Evolutionary conservation across 352 stramenopile genomes (phyloP).

Genomic region (Globisporangium uncinulatum): DNA sequence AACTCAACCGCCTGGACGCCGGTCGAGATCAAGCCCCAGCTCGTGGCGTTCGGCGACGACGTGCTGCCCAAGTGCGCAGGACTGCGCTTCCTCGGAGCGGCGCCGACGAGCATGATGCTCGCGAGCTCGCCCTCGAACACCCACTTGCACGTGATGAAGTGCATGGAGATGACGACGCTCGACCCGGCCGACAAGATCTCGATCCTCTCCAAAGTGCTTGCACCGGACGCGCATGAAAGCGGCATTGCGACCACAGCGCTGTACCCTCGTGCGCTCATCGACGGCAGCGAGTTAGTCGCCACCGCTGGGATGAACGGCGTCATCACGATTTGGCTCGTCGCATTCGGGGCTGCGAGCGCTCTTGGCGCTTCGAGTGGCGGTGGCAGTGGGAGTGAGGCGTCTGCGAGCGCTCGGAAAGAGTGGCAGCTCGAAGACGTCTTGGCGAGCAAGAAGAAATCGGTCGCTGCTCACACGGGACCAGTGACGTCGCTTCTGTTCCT

Average conservation of each 20-base stretch:
- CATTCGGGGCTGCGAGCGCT: constrained; percentile 19
- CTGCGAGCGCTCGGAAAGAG: constrained; percentile 4
- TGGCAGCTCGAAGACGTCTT: constrained; percentile 58
- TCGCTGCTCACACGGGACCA: constrained; percentile 42
- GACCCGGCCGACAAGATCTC: constrained; percentile 43
- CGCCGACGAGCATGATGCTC: constrained; percentile 48
- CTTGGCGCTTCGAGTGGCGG: constrained; percentile 1
- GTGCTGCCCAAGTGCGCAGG: constrained; percentile 28
- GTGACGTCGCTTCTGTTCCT: constrained; percentile 62
- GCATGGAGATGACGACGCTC: constrained; percentile 33
- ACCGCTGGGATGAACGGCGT: constrained; percentile 57
- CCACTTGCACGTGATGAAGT: constrained; percentile 51
- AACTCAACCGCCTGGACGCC: constrained; percentile 14
- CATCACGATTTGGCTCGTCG: constrained; percentile 67
- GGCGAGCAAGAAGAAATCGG: constrained; percentile 61
- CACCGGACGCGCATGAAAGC: constrained; percentile 42
- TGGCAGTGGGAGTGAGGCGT: too few species aligned
- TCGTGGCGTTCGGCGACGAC: constrained; percentile 42
- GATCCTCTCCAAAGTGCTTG: constrained; percentile 48
- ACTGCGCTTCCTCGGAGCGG: constrained; percentile 38
- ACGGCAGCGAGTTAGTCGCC: constrained; percentile 51
- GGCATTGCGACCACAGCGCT: constrained; percentile 46
- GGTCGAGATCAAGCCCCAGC: constrained; percentile 27
- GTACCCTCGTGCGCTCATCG: constrained; percentile 32
- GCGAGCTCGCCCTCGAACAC: constrained; percentile 24